Percentiles rank a stretch among this genome's conserved stretches.
phyloP scores from a whole-genome alignment of 148 eudicot species.

The Camellia japonica region DNA sequence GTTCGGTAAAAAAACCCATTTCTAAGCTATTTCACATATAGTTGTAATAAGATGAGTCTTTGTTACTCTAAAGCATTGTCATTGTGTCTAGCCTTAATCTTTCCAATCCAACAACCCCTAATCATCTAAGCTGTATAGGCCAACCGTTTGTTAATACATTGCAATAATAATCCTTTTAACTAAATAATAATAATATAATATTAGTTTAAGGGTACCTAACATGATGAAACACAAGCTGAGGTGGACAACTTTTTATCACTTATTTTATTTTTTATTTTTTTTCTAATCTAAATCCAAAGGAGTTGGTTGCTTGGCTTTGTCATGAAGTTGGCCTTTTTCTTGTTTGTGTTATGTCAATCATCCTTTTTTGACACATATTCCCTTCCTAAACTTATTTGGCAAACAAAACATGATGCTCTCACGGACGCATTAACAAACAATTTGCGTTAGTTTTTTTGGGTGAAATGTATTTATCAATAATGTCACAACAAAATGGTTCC shows the following conservation, averaged over 20 bases:
- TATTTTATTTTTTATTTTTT: neutral
- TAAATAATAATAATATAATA: neutral
- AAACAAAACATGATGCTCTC: slow-evolving; percentile 11
- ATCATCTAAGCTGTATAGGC: slow-evolving; percentile 31
- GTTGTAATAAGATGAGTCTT: neutral
- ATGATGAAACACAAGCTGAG: slow-evolving; percentile 23
- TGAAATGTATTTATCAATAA: neutral
- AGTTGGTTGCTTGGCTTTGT: slow-evolving; percentile 55
- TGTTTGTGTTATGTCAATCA: slow-evolving; percentile 21
- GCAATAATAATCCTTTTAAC: neutral
- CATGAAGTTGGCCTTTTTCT: slow-evolving; percentile 33
- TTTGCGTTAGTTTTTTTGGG: neutral
- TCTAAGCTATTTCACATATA: neutral
- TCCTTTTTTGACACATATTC: slow-evolving; percentile 14
- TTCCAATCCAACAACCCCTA: slow-evolving; percentile 5
- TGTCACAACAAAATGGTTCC: neutral
- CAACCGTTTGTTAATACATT: neutral
- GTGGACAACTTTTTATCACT: neutral
- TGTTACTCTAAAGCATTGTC: slow-evolving; percentile 2
- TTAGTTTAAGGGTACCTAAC: slow-evolving; percentile 12
- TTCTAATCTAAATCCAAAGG: slow-evolving; percentile 23
- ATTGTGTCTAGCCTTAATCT: slow-evolving; percentile 15
- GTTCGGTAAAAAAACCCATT: neutral
- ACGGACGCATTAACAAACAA: neutral
- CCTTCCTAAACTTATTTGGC: slow-evolving; percentile 14